These are phyloP conservation scores for Irpex sp. DNA, from an alignment of 1,284 basidiomycete genomes.

Conservation along the genomic window DNA sequence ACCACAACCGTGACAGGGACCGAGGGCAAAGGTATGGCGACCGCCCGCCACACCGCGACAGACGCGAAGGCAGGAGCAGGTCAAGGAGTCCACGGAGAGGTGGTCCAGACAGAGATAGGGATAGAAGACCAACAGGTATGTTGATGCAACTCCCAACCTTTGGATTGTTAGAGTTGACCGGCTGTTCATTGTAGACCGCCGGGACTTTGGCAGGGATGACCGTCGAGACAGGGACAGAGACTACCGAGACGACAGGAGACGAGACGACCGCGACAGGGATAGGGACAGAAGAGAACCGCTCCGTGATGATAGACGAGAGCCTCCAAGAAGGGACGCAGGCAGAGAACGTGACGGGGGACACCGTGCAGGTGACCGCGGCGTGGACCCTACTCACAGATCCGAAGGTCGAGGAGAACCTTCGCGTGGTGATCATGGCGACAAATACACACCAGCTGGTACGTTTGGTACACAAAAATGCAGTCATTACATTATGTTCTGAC, in stretches of 20 bases:
- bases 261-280: slow-evolving; percentile 31
- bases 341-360: slow-evolving; percentile 16
- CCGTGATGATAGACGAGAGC: slow-evolving; percentile 21
- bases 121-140: slow-evolving; percentile 38
- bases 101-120: slow-evolving; percentile 41
- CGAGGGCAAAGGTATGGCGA: slow-evolving; percentile 38
- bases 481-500: background rate
- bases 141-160: background rate
- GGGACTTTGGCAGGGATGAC: slow-evolving; percentile 28
- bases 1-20: slow-evolving; percentile 67
- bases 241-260: slow-evolving; percentile 36
- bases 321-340: slow-evolving; percentile 18
- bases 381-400: slow-evolving; percentile 12
- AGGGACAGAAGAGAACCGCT: slow-evolving; percentile 26
- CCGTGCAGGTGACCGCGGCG: slow-evolving; percentile 13
- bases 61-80: slow-evolving; percentile 46
- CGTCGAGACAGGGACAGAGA: slow-evolving; percentile 21
- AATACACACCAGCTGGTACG: slow-evolving; percentile 14
- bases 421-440: slow-evolving; percentile 13
- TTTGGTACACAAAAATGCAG: too few species aligned
- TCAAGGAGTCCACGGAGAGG: slow-evolving; percentile 65
- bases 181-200: slow-evolving; percentile 20
- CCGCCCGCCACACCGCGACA: slow-evolving; percentile 36
- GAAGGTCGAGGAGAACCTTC: slow-evolving; percentile 1
- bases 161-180: background rate